Evolutionary conservation across 306 rosid species (phyloP).

Genomic region (Cicer pinnatifidum): DNA sequence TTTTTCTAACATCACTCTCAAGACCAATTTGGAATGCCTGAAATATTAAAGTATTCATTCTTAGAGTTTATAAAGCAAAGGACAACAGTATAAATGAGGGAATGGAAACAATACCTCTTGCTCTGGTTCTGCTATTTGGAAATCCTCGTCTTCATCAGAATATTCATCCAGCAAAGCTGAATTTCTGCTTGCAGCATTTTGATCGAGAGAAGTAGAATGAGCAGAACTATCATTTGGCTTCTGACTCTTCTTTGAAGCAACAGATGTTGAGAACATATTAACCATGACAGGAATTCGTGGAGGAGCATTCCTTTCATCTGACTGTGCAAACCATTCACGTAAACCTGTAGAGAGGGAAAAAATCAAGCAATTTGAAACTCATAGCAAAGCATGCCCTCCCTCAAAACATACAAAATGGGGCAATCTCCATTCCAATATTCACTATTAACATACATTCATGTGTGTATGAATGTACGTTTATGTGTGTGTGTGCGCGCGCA

Average conservation of each 20-base stretch:
- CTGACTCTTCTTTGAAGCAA: conserved; percentile 69
- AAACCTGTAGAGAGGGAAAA: conserved; percentile 61
- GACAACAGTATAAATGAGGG: conserved; percentile 30
- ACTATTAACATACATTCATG: background rate
- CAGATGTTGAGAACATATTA: conserved; percentile 90
- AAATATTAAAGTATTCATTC: conserved; percentile 30
- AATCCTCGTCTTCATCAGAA: conserved; percentile 97
- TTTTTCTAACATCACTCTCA: conserved; percentile 64
- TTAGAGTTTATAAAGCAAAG: conserved; percentile 39
- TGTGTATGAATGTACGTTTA: background rate
- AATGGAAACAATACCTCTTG: conserved; percentile 67
- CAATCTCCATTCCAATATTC: conserved; percentile 26
- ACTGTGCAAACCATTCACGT: conserved; percentile 95
- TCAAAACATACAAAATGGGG: conserved; percentile 20
- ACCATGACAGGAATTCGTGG: conserved; percentile 99
- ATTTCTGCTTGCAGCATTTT: conserved; percentile 72
- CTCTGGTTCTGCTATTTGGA: conserved; percentile 85
- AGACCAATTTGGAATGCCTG: conserved; percentile 69
- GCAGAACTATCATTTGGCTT: conserved; percentile 64
- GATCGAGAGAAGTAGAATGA: conserved; percentile 61
- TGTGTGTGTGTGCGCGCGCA: background rate
- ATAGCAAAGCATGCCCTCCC: conserved; percentile 14
- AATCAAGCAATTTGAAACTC: conserved; percentile 18
- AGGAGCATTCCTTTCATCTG: conserved; percentile 93
- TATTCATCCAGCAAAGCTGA: conserved; percentile 91